Evolutionary conservation across 768 basidiomycete species (phyloP).

Genomic region (Guyanaporus albipodus): DNA sequence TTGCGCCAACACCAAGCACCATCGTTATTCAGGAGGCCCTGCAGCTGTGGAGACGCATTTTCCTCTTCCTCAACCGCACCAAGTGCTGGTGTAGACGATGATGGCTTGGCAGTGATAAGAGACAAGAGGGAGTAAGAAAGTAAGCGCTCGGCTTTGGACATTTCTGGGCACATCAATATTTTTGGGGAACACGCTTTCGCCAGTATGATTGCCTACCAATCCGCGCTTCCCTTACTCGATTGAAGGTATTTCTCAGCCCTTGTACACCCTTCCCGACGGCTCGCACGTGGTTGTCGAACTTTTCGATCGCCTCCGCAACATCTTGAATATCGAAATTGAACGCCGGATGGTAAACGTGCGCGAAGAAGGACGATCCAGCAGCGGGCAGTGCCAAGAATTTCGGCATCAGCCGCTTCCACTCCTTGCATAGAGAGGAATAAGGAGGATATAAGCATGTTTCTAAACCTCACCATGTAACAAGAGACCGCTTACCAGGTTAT

Average conservation of each 20-base stretch:
- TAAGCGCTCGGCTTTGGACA: conserved; percentile 71
- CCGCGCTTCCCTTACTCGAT: conserved; percentile 59
- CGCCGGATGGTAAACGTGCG: conserved; percentile 76
- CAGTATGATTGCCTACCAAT: conserved; percentile 45
- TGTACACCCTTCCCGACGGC: conserved; percentile 70
- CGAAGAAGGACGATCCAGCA: conserved; percentile 74
- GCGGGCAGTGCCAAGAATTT: conserved; percentile 57
- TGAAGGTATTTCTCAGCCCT: conserved; percentile 58
- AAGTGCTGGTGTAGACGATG: conserved; percentile 45
- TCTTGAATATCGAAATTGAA: conserved; percentile 81
- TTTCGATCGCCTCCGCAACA: conserved; percentile 50
- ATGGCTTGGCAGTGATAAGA: conserved; percentile 65
- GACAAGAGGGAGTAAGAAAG: conserved; percentile 72
- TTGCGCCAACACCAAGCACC: conserved; percentile 90
- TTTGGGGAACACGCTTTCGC: not conserved
- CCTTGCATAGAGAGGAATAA: conserved; percentile 38
- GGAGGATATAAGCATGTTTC: conserved; percentile 2
- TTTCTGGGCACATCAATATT: conserved; percentile 45
- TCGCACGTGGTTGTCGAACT: conserved; percentile 62
- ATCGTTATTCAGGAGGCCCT: conserved; percentile 61
- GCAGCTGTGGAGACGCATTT: conserved; percentile 36
- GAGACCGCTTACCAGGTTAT: conserved; percentile 56
- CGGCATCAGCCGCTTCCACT: conserved; percentile 65
- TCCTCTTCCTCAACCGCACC: conserved; percentile 49
- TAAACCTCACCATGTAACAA: not conserved